Evolutionary conservation across 164 flowering plant genomes (phyloP).

Genomic region (Kingdonia uniflora): DNA sequence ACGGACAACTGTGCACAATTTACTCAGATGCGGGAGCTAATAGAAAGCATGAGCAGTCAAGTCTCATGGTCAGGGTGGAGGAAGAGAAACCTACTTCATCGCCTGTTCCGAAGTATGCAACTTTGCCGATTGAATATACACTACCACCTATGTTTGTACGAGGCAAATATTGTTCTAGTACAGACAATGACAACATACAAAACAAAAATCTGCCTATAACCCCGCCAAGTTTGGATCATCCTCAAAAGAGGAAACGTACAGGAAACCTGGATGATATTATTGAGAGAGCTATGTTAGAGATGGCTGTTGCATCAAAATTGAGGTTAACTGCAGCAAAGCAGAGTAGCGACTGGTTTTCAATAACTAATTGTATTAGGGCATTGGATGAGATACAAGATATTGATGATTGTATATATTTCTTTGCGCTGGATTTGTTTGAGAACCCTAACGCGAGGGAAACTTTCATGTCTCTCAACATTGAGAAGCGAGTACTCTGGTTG

Average conservation of each 20-base stretch:
- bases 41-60: slow-evolving; percentile 15
- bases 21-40: slow-evolving; percentile 27
- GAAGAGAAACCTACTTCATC: slow-evolving; percentile 2
- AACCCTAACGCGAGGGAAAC: slow-evolving; percentile 40
- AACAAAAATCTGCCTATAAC: slow-evolving; percentile 14
- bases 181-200: slow-evolving; percentile 24
- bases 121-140: slow-evolving; percentile 5
- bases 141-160: slow-evolving; percentile 2
- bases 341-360: slow-evolving; percentile 22
- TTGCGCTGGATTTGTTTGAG: slow-evolving; percentile 48
- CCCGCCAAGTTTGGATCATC: slow-evolving; percentile 2
- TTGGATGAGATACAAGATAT: slow-evolving; percentile 37
- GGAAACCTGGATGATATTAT: slow-evolving; percentile 33
- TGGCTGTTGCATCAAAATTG: slow-evolving; percentile 48
- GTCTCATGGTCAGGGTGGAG: slow-evolving; percentile 5
- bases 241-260: slow-evolving; percentile 38
- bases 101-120: slow-evolving; percentile 16
- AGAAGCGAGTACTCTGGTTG: slow-evolving; percentile 43
- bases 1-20: slow-evolving; percentile 31
- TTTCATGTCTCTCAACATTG: slow-evolving; percentile 42
- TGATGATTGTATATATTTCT: slow-evolving; percentile 30
- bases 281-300: slow-evolving; percentile 41
- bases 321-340: slow-evolving; percentile 30
- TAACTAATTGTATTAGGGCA: slow-evolving; percentile 35
- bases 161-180: slow-evolving; percentile 24